Conservation (phyloP, 2,329 filamentous ascomycete species). For the Aureobasidium sp. region DNA sequence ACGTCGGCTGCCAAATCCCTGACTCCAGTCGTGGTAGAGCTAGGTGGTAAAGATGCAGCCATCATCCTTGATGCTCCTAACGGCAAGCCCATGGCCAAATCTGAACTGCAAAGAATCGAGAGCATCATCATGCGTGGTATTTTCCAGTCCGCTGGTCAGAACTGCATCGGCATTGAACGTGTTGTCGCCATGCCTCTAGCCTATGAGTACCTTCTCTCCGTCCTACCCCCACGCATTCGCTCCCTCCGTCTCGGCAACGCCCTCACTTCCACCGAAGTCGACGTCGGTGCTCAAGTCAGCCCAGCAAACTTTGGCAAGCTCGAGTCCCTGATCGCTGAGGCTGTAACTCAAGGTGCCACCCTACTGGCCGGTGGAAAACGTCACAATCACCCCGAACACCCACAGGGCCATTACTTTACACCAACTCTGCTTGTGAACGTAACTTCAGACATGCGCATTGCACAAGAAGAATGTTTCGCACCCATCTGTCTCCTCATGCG, state of each 20-base stretch:
- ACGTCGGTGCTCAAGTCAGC: slow-evolving; percentile 88
- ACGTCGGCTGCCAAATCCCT: slow-evolving; percentile 75
- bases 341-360: slow-evolving; percentile 68
- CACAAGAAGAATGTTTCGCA: slow-evolving; percentile 85
- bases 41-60: slow-evolving; percentile 91
- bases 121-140: slow-evolving; percentile 84
- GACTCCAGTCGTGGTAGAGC: slow-evolving; percentile 82
- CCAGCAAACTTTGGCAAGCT: slow-evolving; percentile 64
- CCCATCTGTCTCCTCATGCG: slow-evolving; percentile 83
- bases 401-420: slow-evolving; percentile 79
- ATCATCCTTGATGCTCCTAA: slow-evolving; percentile 74
- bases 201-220: slow-evolving; percentile 63
- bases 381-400: slow-evolving; percentile 62
- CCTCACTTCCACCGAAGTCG: slow-evolving; percentile 49
- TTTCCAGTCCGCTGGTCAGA: slow-evolving; percentile 93
- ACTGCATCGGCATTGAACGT: slow-evolving; percentile 95
- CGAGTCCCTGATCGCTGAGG: slow-evolving; percentile 67
- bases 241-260: slow-evolving; percentile 67
- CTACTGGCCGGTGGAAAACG: slow-evolving; percentile 74
- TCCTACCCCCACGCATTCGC: slow-evolving; percentile 65
- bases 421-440: slow-evolving; percentile 91
- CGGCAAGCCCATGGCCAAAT: slow-evolving; percentile 36
- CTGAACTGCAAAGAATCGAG: slow-evolving; percentile 59
- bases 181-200: slow-evolving; percentile 71
- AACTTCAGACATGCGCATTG: slow-evolving; percentile 74